Conservation (phyloP, 441 rosid genomes). For the Jatropha podagrica region DNA sequence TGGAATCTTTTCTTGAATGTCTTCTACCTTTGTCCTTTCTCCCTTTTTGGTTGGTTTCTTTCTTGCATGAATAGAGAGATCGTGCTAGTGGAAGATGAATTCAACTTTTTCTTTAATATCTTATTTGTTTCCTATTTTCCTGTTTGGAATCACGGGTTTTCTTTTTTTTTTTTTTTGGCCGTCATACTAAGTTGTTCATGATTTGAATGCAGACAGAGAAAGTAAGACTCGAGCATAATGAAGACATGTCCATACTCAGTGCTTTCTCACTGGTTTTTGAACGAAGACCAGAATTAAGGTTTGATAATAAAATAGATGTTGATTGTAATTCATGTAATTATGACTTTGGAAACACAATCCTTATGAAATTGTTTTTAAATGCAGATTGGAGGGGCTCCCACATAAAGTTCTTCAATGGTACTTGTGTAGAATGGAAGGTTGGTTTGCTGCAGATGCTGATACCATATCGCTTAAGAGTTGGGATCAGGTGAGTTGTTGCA, state of each 20-base stretch:
- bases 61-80: background rate
- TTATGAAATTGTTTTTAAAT: constrained; percentile 19
- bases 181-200: constrained; percentile 14
- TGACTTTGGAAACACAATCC: too few relatives aligned
- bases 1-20: background rate
- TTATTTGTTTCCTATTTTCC: background rate
- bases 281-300: constrained; percentile 84
- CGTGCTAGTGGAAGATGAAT: background rate
- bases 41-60: background rate
- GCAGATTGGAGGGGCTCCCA: constrained; percentile 80
- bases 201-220: constrained; percentile 60
- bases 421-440: constrained; percentile 96
- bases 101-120: background rate
- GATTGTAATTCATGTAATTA: background rate
- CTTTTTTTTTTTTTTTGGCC: background rate
- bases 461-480: constrained; percentile 81
- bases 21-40: background rate
- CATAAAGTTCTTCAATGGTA: constrained; percentile 97
- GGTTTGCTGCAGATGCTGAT: constrained; percentile 99
- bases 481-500: constrained; percentile 62
- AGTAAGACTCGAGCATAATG: constrained; percentile 60
- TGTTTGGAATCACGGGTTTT: background rate
- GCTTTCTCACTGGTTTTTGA: constrained; percentile 75
- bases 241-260: constrained; percentile 74
- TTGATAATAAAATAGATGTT: constrained; percentile 7